Conservation (phyloP, 1,284 basidiomycete species). For the Moniliella sp. region DNA sequence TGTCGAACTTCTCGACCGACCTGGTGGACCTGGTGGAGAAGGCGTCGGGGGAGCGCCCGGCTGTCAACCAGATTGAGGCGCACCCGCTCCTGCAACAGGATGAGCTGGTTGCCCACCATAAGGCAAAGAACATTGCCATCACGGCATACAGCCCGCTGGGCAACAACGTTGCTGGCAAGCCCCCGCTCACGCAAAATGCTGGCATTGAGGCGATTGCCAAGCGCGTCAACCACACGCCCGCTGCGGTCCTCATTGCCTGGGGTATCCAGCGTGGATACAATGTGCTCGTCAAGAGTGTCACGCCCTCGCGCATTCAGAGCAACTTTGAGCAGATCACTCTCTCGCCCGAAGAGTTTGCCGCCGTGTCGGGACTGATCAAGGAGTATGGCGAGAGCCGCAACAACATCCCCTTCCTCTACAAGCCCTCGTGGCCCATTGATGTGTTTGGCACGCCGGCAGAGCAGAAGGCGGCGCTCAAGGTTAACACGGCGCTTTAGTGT, state of each 20-base stretch:
- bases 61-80: constrained; percentile 60
- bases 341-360: constrained; percentile 24
- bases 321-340: constrained; percentile 34
- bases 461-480: constrained; percentile 10
- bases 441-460: constrained; percentile 22
- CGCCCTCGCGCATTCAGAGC: constrained; percentile 24
- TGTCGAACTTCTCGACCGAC: constrained; percentile 53
- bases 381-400: constrained; percentile 24
- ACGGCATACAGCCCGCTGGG: constrained; percentile 36
- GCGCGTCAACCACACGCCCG: constrained; percentile 25
- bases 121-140: constrained; percentile 26
- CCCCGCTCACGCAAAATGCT: constrained; percentile 19
- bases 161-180: constrained; percentile 6
- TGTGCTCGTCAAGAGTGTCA: constrained; percentile 36
- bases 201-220: constrained; percentile 31
- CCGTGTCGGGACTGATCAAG: constrained; percentile 14
- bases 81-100: constrained; percentile 43
- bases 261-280: constrained; percentile 31
- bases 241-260: constrained; percentile 35
- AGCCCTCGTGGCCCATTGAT: constrained; percentile 19
- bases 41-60: constrained; percentile 55
- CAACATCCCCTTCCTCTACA: constrained; percentile 21
- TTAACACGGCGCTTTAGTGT: constrained; percentile 10
- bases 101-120: constrained; percentile 18
- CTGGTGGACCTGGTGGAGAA: constrained; percentile 50